These are phyloP conservation scores for Endocarpon pusillum DNA, from an alignment of 495 filamentous ascomycete species.

Conservation along the genomic window DNA sequence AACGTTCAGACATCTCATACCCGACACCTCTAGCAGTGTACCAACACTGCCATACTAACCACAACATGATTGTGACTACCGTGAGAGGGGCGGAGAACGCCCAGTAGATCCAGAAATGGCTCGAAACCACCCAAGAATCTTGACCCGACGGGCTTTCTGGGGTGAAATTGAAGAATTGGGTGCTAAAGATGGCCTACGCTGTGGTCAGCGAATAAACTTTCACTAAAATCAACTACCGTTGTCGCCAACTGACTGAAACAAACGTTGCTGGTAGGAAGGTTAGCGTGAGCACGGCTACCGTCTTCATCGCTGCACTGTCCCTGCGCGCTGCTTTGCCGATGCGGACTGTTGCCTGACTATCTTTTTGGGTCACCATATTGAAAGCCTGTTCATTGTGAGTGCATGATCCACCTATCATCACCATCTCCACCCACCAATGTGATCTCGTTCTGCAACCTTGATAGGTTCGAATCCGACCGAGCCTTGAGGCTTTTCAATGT, in stretches of 20 bases:
- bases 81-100: slow-evolving; percentile 4
- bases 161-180: slow-evolving; percentile 5
- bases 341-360: no score
- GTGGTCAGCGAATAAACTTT: background rate
- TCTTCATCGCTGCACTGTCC: slow-evolving; percentile 18
- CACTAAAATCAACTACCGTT: background rate
- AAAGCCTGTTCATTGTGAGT: no score
- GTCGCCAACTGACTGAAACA: slow-evolving; percentile 4
- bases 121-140: background rate
- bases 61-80: no score
- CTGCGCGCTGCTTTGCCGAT: slow-evolving; percentile 12
- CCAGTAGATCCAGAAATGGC: slow-evolving; percentile 5
- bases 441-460: slow-evolving; percentile 16
- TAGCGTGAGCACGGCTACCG: slow-evolving; percentile 17
- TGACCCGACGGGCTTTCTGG: background rate
- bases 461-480: slow-evolving; percentile 5
- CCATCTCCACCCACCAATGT: slow-evolving; percentile 15
- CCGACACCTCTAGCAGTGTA: no score
- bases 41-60: no score
- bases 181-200: slow-evolving; percentile 6
- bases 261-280: slow-evolving; percentile 21
- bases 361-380: no score
- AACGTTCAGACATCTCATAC: no score
- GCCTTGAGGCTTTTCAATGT: background rate
- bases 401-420: background rate